phyloP scores from a whole-genome alignment of 805 yeast genomes.

The Millerago galiae region DNA sequence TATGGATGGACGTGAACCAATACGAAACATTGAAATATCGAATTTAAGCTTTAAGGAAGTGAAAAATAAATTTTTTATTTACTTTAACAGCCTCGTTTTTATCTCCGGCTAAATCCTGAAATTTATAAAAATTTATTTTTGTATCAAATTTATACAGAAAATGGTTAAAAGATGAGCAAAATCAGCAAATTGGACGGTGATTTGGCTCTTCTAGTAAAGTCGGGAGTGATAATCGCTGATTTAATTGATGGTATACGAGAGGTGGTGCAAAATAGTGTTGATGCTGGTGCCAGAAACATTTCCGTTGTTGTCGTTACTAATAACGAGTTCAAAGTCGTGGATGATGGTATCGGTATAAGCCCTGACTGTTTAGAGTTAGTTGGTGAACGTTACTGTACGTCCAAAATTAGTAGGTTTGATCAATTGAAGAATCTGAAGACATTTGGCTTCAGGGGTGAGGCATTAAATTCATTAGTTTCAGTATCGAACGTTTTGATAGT shows the following conservation, averaged over 20 bases:
- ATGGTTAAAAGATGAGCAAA: background rate
- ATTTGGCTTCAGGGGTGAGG: slow-evolving; percentile 72
- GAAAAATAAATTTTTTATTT: background rate
- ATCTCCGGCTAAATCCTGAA: too few relatives aligned
- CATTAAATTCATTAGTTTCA: slow-evolving; percentile 48
- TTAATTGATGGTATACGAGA: slow-evolving; percentile 40
- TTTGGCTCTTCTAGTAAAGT: slow-evolving; percentile 8
- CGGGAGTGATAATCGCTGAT: slow-evolving; percentile 26
- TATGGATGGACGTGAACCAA: slow-evolving; percentile 13
- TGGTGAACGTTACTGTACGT: slow-evolving; percentile 47
- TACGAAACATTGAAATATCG: background rate
- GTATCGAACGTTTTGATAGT: slow-evolving; percentile 40
- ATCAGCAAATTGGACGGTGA: slow-evolving; percentile 2
- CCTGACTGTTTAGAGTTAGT: slow-evolving; percentile 39
- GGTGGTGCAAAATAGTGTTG: slow-evolving; percentile 48
- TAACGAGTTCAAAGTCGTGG: slow-evolving; percentile 36
- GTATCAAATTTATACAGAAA: background rate
- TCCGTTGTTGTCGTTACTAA: slow-evolving; percentile 30
- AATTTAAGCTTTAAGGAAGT: background rate
- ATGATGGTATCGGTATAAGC: slow-evolving; percentile 68
- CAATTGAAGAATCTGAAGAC: slow-evolving; percentile 35
- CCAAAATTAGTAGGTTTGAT: slow-evolving; percentile 38
- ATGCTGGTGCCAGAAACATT: slow-evolving; percentile 40
- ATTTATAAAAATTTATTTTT: background rate
- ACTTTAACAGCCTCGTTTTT: background rate